These are phyloP conservation scores for Amyloporia xantha DNA, from an alignment of 768 basidiomycete species.

Conservation along the genomic window DNA sequence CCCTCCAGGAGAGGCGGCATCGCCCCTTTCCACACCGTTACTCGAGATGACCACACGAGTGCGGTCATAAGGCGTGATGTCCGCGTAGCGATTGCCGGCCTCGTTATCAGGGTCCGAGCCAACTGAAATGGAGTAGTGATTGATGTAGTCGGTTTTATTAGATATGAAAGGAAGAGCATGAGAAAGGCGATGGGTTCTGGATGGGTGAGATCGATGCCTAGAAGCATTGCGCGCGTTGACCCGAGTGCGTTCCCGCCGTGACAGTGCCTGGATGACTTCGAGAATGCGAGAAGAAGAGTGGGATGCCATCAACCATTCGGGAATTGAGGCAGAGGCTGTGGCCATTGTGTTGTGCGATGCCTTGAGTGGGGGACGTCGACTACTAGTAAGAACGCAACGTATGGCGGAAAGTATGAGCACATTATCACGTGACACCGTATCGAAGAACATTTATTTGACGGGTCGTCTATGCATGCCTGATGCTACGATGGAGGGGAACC, in stretches of 20 bases:
- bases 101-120: slow-evolving; percentile 40
- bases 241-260: slow-evolving; percentile 33
- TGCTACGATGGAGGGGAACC: neutral
- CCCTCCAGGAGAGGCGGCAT: slow-evolving; percentile 17
- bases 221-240: slow-evolving; percentile 25
- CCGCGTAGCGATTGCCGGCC: slow-evolving; percentile 58
- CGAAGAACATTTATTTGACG: too few relatives aligned
- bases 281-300: slow-evolving; percentile 21
- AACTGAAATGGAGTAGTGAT: slow-evolving; percentile 52
- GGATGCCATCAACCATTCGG: slow-evolving; percentile 23
- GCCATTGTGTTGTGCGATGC: too few relatives aligned
- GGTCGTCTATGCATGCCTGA: too few relatives aligned
- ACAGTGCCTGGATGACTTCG: slow-evolving; percentile 29
- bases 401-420: neutral
- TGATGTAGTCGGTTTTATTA: slow-evolving; percentile 19
- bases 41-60: slow-evolving; percentile 57
- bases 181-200: slow-evolving; percentile 16
- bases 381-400: too few relatives aligned
- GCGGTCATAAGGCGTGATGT: slow-evolving; percentile 77
- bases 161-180: slow-evolving; percentile 13
- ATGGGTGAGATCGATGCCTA: slow-evolving; percentile 15
- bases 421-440: neutral
- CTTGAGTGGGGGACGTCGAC: too few relatives aligned
- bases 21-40: slow-evolving; percentile 10
- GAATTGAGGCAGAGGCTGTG: neutral